phyloP scores from a whole-genome alignment of 1,284 basidiomycete species.

The Cryptococcus hybrid region DNA sequence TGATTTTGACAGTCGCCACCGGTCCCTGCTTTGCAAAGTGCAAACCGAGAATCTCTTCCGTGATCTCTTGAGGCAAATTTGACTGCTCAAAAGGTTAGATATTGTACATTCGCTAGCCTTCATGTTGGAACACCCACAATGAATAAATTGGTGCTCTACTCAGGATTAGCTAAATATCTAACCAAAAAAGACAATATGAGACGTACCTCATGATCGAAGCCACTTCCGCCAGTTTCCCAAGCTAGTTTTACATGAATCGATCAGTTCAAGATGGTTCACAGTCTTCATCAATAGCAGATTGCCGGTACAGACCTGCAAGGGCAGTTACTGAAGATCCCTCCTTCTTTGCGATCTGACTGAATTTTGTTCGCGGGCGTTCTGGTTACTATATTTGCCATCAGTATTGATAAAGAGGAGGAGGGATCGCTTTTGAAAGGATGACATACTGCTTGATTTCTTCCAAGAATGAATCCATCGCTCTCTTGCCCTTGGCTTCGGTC shows the following conservation, averaged over 20 bases:
- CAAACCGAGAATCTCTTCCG: conserved; percentile 75
- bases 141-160: conserved; percentile 87
- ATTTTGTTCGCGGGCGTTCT: conserved; percentile 81
- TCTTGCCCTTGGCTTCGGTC: conserved; percentile 77
- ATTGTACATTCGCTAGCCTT: conserved; percentile 9
- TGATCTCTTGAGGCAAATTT: conserved; percentile 76
- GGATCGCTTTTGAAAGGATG: background rate
- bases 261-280: background rate
- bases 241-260: conserved; percentile 22
- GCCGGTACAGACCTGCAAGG: conserved; percentile 63
- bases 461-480: conserved; percentile 89
- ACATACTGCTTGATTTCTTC: conserved; percentile 87
- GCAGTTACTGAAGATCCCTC: conserved; percentile 72
- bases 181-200: background rate
- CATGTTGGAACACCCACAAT: conserved; percentile 56
- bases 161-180: background rate
- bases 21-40: conserved; percentile 70
- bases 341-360: conserved; percentile 60
- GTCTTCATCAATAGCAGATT: background rate
- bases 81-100: conserved; percentile 22
- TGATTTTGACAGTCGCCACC: conserved; percentile 69
- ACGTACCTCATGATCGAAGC: conserved; percentile 33
- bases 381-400: conserved; percentile 61
- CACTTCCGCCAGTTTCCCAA: conserved; percentile 21
- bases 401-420: background rate